These are phyloP conservation scores for Cyphellophora europaea DNA, from an alignment of 2,329 filamentous ascomycete species.

Conservation along the genomic window DNA sequence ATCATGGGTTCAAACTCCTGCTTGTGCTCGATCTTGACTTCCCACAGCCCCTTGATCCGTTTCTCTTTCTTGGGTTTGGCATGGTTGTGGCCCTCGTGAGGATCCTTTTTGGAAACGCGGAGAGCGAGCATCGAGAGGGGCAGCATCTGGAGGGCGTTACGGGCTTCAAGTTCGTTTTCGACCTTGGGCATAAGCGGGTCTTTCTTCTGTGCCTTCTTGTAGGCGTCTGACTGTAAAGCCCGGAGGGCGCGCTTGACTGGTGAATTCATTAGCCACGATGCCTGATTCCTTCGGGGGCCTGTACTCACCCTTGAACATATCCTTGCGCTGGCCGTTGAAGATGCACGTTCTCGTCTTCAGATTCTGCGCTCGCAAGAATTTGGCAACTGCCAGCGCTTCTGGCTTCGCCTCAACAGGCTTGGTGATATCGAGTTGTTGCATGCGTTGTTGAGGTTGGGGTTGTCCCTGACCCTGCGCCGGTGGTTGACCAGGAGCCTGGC, in stretches of 20 bases:
- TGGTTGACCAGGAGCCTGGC: constrained; percentile 24
- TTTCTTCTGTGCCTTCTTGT: constrained; percentile 69
- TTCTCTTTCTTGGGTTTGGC: constrained; percentile 63
- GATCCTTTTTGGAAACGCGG: constrained; percentile 74
- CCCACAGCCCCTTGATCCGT: constrained; percentile 93
- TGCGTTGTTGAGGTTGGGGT: constrained; percentile 32
- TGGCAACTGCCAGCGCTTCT: constrained; percentile 76
- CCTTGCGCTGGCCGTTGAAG: constrained; percentile 89
- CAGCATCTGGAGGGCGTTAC: constrained; percentile 90
- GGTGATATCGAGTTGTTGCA: constrained; percentile 38
- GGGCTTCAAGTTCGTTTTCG: constrained; percentile 76
- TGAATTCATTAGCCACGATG: constrained; percentile 1
- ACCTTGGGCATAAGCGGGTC: constrained; percentile 82
- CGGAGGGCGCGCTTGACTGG: constrained; percentile 92
- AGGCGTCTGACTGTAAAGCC: constrained; percentile 78
- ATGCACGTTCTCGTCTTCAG: constrained; percentile 87
- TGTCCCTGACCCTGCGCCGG: constrained; percentile 29
- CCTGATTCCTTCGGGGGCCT: neutral
- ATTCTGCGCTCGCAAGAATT: constrained; percentile 74
- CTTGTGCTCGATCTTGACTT: constrained; percentile 88
- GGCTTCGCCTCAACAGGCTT: constrained; percentile 64
- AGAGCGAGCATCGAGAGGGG: constrained; percentile 90
- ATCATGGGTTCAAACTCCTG: constrained; percentile 63
- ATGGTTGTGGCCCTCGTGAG: constrained; percentile 65
- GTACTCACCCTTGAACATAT: constrained; percentile 81